Percentiles rank a stretch among this genome's conserved stretches.
Conservation (phyloP, 345 rosid species). For the Triadica sebifera region DNA sequence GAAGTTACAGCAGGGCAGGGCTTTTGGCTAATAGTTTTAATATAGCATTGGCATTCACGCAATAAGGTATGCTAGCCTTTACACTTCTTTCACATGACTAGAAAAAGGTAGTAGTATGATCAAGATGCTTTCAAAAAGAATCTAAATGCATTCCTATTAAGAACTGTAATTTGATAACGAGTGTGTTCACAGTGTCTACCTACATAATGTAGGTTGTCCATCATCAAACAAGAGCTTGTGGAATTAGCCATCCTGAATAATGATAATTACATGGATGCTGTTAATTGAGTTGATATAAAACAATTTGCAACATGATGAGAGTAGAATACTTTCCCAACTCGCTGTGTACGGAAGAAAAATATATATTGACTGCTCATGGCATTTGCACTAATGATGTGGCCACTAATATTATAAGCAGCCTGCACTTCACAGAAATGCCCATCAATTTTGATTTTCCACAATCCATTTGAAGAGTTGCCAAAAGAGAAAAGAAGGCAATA, state of each 20-base stretch:
- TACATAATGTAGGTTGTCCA: neutral
- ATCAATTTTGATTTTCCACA: slow-evolving; percentile 23
- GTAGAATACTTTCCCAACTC: slow-evolving; percentile 64
- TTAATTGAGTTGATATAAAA: neutral
- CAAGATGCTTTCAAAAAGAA: neutral
- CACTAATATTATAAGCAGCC: slow-evolving; percentile 90
- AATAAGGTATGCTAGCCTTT: neutral
- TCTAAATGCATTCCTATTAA: neutral
- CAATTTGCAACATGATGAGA: slow-evolving; percentile 1
- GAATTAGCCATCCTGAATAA: neutral
- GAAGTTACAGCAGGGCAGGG: too few relatives aligned
- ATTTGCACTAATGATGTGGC: slow-evolving; percentile 72
- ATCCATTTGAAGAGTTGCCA: slow-evolving; percentile 6
- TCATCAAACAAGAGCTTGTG: neutral
- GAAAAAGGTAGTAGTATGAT: neutral
- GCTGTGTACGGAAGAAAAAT: slow-evolving; percentile 64
- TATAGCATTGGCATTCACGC: too few relatives aligned
- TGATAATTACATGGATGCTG: neutral
- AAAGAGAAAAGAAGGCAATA: neutral
- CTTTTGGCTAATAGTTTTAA: too few relatives aligned
- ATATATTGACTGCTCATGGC: slow-evolving; percentile 82
- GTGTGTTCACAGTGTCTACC: neutral
- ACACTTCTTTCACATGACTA: neutral
- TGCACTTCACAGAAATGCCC: slow-evolving; percentile 53
- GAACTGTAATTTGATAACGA: neutral